Conservation (phyloP, 169 alveolate genomes). For the Perkinsus olseni region DNA sequence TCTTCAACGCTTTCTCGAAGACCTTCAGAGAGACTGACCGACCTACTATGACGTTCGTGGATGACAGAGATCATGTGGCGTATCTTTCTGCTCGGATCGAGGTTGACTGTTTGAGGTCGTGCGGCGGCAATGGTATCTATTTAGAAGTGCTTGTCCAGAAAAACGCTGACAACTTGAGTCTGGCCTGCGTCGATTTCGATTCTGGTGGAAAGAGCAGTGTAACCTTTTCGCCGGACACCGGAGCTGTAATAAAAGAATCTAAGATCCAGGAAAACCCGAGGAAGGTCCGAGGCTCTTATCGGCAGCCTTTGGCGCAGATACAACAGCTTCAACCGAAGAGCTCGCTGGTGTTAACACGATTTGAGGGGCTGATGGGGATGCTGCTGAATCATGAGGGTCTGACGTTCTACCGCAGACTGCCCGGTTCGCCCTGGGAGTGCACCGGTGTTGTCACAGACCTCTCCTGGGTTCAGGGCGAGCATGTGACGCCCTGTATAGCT, state of each 20-base stretch:
- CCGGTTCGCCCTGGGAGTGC: neutral
- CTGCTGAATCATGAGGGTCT: neutral
- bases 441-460: neutral
- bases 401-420: neutral
- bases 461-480: constrained; percentile 1
- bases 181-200: constrained; percentile 6
- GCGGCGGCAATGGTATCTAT: neutral
- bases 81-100: neutral
- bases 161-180: constrained; percentile 4
- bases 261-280: constrained; percentile 8
- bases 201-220: constrained; percentile 1
- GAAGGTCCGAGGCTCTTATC: neutral
- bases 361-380: constrained; percentile 6
- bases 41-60: neutral
- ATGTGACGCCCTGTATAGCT: constrained; percentile 8
- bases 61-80: neutral
- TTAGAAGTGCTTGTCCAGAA: neutral
- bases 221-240: constrained; percentile 9
- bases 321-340: neutral
- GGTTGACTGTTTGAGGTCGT: neutral
- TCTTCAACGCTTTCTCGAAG: neutral
- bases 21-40: neutral
- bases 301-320: constrained; percentile 1
- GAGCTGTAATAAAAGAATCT: constrained; percentile 5
- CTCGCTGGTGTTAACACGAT: neutral